Evolutionary conservation across 352 stramenopile genomes (phyloP).

Genomic region (Plasmopara halstedii): DNA sequence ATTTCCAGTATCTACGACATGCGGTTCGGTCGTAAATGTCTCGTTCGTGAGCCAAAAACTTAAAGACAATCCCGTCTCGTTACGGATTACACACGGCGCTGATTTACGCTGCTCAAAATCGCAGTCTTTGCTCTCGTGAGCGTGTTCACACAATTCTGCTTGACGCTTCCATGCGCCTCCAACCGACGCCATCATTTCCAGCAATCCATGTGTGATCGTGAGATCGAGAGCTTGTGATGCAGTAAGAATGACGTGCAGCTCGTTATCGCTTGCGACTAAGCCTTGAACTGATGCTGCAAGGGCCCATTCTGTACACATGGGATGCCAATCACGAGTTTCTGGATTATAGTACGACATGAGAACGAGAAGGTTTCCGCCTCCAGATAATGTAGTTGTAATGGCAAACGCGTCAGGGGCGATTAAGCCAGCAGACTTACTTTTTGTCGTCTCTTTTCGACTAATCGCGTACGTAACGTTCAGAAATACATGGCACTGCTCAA

Average conservation of each 20-base stretch:
- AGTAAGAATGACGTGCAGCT: conserved; percentile 67
- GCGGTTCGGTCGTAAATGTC: conserved; percentile 23
- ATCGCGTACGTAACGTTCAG: conserved; percentile 57
- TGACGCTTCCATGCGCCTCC: conserved; percentile 62
- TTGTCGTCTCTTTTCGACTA: conserved; percentile 4
- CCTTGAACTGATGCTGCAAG: conserved; percentile 65
- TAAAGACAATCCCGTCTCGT: conserved; percentile 63
- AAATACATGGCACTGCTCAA: conserved; percentile 65
- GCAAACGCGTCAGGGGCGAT: background rate
- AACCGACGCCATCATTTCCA: conserved; percentile 71
- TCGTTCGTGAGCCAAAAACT: conserved; percentile 65
- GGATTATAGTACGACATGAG: conserved; percentile 79
- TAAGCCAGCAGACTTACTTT: conserved; percentile 1
- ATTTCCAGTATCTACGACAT: conserved; percentile 33
- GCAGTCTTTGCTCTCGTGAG: conserved; percentile 9
- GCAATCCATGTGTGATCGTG: conserved; percentile 65
- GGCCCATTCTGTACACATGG: conserved; percentile 72
- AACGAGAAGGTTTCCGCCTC: conserved; percentile 51
- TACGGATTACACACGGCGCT: conserved; percentile 69
- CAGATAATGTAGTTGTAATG: conserved; percentile 43
- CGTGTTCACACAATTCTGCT: conserved; percentile 5
- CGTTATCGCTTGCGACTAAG: conserved; percentile 31
- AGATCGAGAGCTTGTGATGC: conserved; percentile 65
- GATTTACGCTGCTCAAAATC: conserved; percentile 33
- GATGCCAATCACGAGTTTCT: conserved; percentile 73